Evolutionary conservation across 2,329 filamentous ascomycete species (phyloP).

Genomic region (Chaetomium globosum): DNA sequence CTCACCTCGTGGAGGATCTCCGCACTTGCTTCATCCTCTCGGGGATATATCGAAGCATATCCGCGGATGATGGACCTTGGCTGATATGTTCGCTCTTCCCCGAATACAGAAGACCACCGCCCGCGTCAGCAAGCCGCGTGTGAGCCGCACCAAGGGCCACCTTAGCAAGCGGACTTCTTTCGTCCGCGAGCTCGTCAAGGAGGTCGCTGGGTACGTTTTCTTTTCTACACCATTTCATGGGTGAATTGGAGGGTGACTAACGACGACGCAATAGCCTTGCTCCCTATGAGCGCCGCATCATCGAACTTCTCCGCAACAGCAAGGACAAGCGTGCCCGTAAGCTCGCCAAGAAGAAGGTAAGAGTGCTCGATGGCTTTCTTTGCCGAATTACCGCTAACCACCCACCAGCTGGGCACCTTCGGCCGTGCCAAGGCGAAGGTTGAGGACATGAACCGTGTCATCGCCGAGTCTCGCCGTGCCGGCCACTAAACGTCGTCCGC

Average conservation of each 20-base stretch:
- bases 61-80: slow-evolving; percentile 39
- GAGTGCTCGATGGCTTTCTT: slow-evolving; percentile 46
- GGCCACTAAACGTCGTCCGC: slow-evolving; percentile 52
- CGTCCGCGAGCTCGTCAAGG: slow-evolving; percentile 97
- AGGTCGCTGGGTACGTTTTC: slow-evolving; percentile 84
- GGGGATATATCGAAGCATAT: slow-evolving; percentile 32
- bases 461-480: slow-evolving; percentile 84
- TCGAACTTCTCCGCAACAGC: slow-evolving; percentile 98
- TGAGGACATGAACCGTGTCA: slow-evolving; percentile 97
- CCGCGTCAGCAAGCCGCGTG: slow-evolving; percentile 75
- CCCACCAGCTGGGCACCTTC: slow-evolving; percentile 85
- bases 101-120: slow-evolving; percentile 75
- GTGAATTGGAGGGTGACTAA: slow-evolving; percentile 8
- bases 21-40: slow-evolving; percentile 49
- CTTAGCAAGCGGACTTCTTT: slow-evolving; percentile 97
- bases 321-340: slow-evolving; percentile 99
- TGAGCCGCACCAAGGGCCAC: slow-evolving; percentile 91
- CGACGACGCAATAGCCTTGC: slow-evolving; percentile 63
- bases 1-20: slow-evolving; percentile 77
- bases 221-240: background rate
- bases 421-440: slow-evolving; percentile 99
- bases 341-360: slow-evolving; percentile 98
- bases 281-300: slow-evolving; percentile 97
- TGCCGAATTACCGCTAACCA: slow-evolving; percentile 19
- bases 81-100: slow-evolving; percentile 45